These are phyloP conservation scores for Sporisorium sorghi DNA, from an alignment of 1,284 basidiomycete species.

Conservation along the genomic window DNA sequence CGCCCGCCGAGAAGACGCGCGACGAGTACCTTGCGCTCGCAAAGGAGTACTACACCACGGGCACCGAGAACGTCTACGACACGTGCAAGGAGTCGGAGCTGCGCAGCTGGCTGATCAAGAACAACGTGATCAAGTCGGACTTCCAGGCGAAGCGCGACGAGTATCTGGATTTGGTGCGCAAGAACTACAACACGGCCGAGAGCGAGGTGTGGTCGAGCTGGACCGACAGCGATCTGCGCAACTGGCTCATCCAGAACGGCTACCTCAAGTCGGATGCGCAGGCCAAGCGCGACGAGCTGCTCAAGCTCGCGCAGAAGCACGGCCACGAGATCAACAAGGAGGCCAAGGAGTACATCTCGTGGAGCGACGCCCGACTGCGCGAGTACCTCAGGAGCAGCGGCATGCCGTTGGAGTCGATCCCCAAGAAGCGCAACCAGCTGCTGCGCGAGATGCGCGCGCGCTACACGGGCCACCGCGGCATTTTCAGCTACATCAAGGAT, in stretches of 20 bases:
- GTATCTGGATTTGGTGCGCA: slow-evolving; percentile 47
- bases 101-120: slow-evolving; percentile 60
- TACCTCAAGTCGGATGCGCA: slow-evolving; percentile 55
- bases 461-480: slow-evolving; percentile 58
- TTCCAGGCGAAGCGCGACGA: slow-evolving; percentile 60
- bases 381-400: slow-evolving; percentile 60
- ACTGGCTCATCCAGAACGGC: slow-evolving; percentile 60
- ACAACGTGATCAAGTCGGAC: slow-evolving; percentile 61
- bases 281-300: slow-evolving; percentile 62
- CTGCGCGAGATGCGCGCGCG: slow-evolving; percentile 65
- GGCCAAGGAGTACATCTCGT: slow-evolving; percentile 60
- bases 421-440: slow-evolving; percentile 61
- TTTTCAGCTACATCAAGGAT: slow-evolving; percentile 60
- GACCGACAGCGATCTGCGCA: slow-evolving; percentile 63
- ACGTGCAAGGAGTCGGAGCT: slow-evolving; percentile 63
- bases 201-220: slow-evolving; percentile 58
- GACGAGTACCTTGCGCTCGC: slow-evolving; percentile 60
- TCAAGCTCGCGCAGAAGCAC: slow-evolving; percentile 60
- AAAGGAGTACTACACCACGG: slow-evolving; percentile 64
- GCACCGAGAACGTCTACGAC: slow-evolving; percentile 60
- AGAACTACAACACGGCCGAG: slow-evolving; percentile 56
- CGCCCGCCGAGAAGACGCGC: slow-evolving; percentile 58
- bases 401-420: slow-evolving; percentile 52
- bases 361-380: slow-evolving; percentile 63
- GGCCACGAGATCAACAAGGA: slow-evolving; percentile 44